phyloP scores from a whole-genome alignment of 495 filamentous ascomycete genomes.

The Sporormia fimetaria region DNA sequence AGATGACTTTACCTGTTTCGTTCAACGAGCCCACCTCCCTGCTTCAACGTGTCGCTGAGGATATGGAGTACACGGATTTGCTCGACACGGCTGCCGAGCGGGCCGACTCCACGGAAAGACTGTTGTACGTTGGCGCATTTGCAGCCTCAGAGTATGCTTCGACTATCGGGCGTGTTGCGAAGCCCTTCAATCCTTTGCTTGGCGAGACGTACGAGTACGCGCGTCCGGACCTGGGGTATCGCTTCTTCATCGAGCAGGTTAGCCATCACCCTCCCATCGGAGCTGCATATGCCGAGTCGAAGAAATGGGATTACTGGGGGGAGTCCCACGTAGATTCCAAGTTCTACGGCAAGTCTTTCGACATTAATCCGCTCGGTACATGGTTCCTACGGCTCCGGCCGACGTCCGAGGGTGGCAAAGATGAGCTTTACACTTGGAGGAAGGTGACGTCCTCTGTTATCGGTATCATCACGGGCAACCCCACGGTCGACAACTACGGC shows the following conservation, averaged over 20 bases:
- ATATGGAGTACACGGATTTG: conserved; percentile 94
- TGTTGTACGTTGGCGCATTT: conserved; percentile 95
- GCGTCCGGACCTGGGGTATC: conserved; percentile 88
- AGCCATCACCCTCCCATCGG: conserved; percentile 96
- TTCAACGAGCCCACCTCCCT: conserved; percentile 98
- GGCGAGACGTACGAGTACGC: conserved; percentile 97
- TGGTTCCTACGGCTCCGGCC: conserved; percentile 91
- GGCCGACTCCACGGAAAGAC: conserved; percentile 73
- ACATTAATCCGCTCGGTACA: conserved; percentile 90
- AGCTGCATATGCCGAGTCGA: conserved; percentile 83
- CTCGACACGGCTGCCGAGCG: conserved; percentile 83
- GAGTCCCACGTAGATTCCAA: conserved; percentile 95
- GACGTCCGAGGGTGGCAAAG: conserved; percentile 48
- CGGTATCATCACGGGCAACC: conserved; percentile 93
- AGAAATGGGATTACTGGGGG: conserved; percentile 94
- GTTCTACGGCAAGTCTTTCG: conserved; percentile 95
- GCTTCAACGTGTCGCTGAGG: conserved; percentile 90
- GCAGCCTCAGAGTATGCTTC: conserved; percentile 94
- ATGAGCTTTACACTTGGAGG: conserved; percentile 97
- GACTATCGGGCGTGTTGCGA: conserved; percentile 90
- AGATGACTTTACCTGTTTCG: conserved; percentile 95
- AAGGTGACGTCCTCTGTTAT: conserved; percentile 97
- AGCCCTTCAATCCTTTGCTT: conserved; percentile 92
- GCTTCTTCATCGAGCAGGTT: conserved; percentile 97
- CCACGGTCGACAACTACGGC: conserved; percentile 96